phyloP scores from a whole-genome alignment of 2,329 filamentous ascomycete species.

The Nemania sp. region DNA sequence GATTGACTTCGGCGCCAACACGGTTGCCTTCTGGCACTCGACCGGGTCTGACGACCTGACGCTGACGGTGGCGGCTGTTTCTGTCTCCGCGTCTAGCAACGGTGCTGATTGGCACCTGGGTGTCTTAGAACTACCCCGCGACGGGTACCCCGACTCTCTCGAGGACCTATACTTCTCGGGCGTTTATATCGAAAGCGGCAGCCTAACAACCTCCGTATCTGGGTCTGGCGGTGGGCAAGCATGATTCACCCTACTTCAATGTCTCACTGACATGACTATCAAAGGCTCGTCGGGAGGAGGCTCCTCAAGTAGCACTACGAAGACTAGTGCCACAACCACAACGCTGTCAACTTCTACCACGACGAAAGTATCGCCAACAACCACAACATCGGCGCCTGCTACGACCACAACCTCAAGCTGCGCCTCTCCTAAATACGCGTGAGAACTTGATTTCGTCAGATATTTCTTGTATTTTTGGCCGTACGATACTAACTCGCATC shows the following conservation, averaged over 20 bases:
- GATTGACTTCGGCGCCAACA: constrained; percentile 73
- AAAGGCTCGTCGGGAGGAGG: constrained; percentile 30
- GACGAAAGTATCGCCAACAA: constrained; percentile 33
- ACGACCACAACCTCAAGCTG: constrained; percentile 37
- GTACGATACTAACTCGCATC: constrained; percentile 12
- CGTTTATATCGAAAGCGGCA: constrained; percentile 74
- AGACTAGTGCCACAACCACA: constrained; percentile 24
- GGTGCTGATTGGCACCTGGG: constrained; percentile 80
- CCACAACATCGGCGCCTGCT: constrained; percentile 33
- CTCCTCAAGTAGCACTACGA: constrained; percentile 32
- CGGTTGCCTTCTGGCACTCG: constrained; percentile 77
- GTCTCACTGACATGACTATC: constrained; percentile 15
- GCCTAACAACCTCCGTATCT: constrained; percentile 51
- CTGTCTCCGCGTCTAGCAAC: constrained; percentile 71
- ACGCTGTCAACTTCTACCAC: constrained; percentile 34
- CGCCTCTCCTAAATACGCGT: constrained; percentile 46
- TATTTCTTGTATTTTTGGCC: background rate
- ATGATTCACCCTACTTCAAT: background rate
- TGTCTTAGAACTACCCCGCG: constrained; percentile 72
- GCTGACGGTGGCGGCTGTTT: constrained; percentile 70
- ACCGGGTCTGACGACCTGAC: constrained; percentile 68
- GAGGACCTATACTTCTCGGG: constrained; percentile 81
- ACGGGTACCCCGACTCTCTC: constrained; percentile 62
- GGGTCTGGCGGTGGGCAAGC: constrained; percentile 39
- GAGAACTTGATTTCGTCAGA: constrained; percentile 6